Base-by-base conservation (phyloP, 176 grass and related monocot genomes). In the Hyparrhenia diplandra region DNA sequence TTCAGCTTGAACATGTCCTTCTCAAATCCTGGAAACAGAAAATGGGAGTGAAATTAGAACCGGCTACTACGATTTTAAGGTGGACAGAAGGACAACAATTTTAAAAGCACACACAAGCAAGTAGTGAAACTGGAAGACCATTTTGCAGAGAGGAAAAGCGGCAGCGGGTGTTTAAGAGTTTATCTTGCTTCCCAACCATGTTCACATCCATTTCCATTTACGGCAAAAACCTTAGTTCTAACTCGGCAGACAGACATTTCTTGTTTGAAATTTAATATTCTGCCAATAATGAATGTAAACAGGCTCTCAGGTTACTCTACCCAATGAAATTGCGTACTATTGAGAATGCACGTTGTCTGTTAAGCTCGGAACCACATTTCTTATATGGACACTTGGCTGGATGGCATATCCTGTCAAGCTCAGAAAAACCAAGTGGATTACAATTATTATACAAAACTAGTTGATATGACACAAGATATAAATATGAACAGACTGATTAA, bases 1-100 rank as follows among this genome's bases (percentile, higher is more conserved):
- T 94, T 89, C 18, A 91, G 88, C 82, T 97, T 94, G 71, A 90
- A 92, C 92, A 79, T 82, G 47, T 90, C 92, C 83, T 92, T 97
- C 89, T 94, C 92, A 45, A 83, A 94, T 39, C 94, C 92, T 97
- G 81, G 18, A 83, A 83, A 51, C 8, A 18, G 0, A 49, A 78
- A 70, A 49, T 36, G 20, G n/a, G 4, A 18, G 73, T 24, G 3
- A 5, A 74, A 59, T 47, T 24, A 52, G 16, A 21, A 45, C 13
- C 20, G 28, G 8, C 23, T 34, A 25, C n/a, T n/a, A n/a, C 49
- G 21, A 46, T 32, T 13, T 21, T 27, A 41, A 65, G 57, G 35
- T 41, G 18, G 14, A 16, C 61, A 75, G 23, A 67, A 83, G 24
- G 6, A 13, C n/a, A 21, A 25, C 6, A 52, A 32, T 62, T 31